Evolutionary conservation across 139 green algal species (phyloP), one percentile per base, ranked within the genome.

Genomic region (Trebouxia sp.): DNA sequence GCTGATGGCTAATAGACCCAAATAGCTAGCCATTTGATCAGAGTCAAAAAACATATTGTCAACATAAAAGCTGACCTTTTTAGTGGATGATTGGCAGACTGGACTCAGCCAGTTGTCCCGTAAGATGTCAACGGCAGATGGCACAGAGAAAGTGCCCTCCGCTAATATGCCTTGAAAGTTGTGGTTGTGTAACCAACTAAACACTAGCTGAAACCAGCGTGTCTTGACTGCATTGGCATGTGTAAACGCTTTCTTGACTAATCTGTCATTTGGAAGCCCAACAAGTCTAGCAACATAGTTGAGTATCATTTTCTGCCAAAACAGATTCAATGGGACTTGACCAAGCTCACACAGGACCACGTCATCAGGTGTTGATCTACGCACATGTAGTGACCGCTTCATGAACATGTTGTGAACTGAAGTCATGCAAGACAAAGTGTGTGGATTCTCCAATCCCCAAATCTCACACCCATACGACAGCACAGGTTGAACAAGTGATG

Each of bases 1-100:
- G 47, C 2, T 26, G 14, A 26, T 14, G 47, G 47, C 20, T 5
- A 26, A 11, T 26, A 26, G 47, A 26, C 47, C 15, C 47, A 17
- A 53, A 53, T 53, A 53, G 20, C 14, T 26, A 6, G 47, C 47
- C 47, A 53, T 53, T 14, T 1, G 14, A 53, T 53, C 20, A 17
- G 47, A 53, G 47, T 53, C n/a, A 0, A 67, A 67, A 67, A 67
- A 67, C 56, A 67, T 67, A 28, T 67, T 67, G 56, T 67, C 56
- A 20, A 67, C 39, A 6, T 41, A 39, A 67, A 38, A 39, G 26
- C 10, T 39, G n/a, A 67, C 28, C 56, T 67, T 67, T n/a, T n/a
- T 42, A 67, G 47, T 17, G n/a, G n/a, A n/a, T 53, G 47, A 53
- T 5, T 53, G n/a, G 56, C 26, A 35, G 1, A 41, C 20, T 24